Evolutionary conservation across 768 basidiomycete species (phyloP).

Genomic region (Auriscalpium orientale): DNA sequence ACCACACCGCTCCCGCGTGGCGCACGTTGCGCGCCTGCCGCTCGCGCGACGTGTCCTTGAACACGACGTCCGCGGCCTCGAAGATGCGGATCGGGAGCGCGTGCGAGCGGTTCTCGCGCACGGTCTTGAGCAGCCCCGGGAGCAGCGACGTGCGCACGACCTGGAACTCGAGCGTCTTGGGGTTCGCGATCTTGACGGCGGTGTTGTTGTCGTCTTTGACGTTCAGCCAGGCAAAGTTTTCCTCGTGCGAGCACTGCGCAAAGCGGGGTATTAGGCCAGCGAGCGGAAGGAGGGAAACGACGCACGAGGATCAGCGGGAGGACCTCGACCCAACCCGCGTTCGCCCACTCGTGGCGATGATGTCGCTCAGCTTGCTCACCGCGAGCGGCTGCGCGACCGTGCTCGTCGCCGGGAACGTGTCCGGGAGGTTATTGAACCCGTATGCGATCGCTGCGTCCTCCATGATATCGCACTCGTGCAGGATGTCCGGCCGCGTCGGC

Average conservation of each 20-base stretch:
- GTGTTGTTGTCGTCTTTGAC: constrained; percentile 71
- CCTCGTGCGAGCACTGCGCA: constrained; percentile 90
- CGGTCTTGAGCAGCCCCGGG: constrained; percentile 92
- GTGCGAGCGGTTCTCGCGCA: constrained; percentile 94
- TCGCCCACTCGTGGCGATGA: constrained; percentile 88
- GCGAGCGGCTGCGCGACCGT: constrained; percentile 91
- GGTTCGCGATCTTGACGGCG: constrained; percentile 91
- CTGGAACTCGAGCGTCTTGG: constrained; percentile 96
- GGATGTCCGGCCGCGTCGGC: constrained; percentile 93
- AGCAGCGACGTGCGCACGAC: constrained; percentile 94
- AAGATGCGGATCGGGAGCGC: constrained; percentile 89
- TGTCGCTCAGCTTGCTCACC: constrained; percentile 84
- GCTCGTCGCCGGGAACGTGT: constrained; percentile 86
- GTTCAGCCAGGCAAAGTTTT: constrained; percentile 94
- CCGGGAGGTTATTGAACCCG: constrained; percentile 94
- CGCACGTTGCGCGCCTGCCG: constrained; percentile 83
- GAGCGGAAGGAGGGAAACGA: not conserved
- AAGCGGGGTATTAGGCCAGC: not conserved
- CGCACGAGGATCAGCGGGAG: constrained; percentile 87
- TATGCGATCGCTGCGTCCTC: constrained; percentile 97
- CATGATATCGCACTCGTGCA: constrained; percentile 98
- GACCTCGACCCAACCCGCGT: constrained; percentile 94
- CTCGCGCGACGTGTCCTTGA: constrained; percentile 75
- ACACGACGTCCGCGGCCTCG: constrained; percentile 87
- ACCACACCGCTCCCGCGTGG: constrained; percentile 88